Percentiles rank a stretch among this genome's conserved stretches.
phyloP scores from a whole-genome alignment of 495 filamentous ascomycete genomes.

The Tricharina praecox region DNA sequence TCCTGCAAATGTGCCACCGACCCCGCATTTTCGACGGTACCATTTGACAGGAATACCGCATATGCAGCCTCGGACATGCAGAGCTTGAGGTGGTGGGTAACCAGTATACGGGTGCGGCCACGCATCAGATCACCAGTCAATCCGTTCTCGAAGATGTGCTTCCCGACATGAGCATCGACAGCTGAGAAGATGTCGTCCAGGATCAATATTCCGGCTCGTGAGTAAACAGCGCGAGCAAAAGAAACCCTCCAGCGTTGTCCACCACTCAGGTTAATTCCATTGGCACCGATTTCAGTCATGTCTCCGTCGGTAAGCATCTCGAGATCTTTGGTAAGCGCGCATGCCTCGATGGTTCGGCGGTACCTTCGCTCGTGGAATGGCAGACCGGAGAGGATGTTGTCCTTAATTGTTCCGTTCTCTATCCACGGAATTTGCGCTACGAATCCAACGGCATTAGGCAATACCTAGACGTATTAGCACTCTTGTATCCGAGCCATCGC shows the following conservation, averaged over 20 bases:
- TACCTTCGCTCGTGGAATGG: conserved; percentile 51
- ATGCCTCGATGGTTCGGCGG: conserved; percentile 45
- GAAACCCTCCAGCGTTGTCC: conserved; percentile 71
- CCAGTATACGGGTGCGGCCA: conserved; percentile 60
- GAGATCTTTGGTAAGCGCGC: conserved; percentile 56
- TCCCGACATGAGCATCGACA: conserved; percentile 57
- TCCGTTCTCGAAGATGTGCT: conserved; percentile 58
- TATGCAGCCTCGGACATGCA: conserved; percentile 54
- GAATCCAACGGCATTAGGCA: conserved; percentile 51
- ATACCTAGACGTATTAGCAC: no score
- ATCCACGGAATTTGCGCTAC: conserved; percentile 78
- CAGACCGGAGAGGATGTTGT: conserved; percentile 60
- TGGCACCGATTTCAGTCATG: conserved; percentile 58
- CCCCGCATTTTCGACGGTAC: conserved; percentile 45
- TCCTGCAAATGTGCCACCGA: conserved; percentile 39
- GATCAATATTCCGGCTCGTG: conserved; percentile 58
- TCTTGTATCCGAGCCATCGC: no score
- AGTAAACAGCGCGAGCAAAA: conserved; percentile 64
- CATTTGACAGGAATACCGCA: conserved; percentile 50
- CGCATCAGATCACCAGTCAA: conserved; percentile 49
- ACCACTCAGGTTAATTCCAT: conserved; percentile 70
- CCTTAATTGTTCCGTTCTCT: conserved; percentile 57
- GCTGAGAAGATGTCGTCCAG: conserved; percentile 77
- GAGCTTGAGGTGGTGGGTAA: conserved; percentile 66
- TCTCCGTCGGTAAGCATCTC: conserved; percentile 59